Percentiles rank a stretch among this genome's conserved stretches.
phyloP scores from a whole-genome alignment of 768 basidiomycete species.

The Trichaptum fuscoviolaceum region DNA sequence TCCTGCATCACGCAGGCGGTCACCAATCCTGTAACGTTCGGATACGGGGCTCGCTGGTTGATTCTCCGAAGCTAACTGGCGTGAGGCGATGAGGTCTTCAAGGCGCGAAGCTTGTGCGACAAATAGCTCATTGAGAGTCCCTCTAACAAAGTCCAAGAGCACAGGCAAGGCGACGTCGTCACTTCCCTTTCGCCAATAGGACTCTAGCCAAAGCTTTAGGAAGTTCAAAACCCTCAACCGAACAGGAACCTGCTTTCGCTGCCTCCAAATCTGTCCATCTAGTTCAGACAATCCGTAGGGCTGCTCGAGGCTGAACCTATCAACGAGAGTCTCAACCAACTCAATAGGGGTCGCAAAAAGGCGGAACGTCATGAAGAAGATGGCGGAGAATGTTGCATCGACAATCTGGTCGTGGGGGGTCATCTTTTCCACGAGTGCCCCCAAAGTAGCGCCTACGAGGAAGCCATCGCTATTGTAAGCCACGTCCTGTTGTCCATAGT shows the following conservation, averaged over 20 bases:
- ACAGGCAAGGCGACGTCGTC: constrained; percentile 62
- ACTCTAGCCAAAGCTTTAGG: constrained; percentile 91
- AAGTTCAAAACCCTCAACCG: constrained; percentile 89
- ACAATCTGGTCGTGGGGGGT: constrained; percentile 91
- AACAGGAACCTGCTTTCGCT: constrained; percentile 83
- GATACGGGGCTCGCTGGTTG: constrained; percentile 39
- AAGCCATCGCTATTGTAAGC: constrained; percentile 87
- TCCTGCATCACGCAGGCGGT: constrained; percentile 68
- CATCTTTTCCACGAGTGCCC: constrained; percentile 93
- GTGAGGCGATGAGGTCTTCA: constrained; percentile 56
- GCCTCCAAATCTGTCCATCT: constrained; percentile 72
- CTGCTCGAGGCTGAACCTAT: constrained; percentile 77
- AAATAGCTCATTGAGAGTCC: constrained; percentile 57
- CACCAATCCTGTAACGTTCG: constrained; percentile 39
- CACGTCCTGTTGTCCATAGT: constrained; percentile 80
- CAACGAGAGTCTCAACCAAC: constrained; percentile 71
- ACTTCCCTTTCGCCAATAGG: constrained; percentile 75
- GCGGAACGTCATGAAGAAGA: constrained; percentile 95
- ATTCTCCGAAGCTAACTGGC: constrained; percentile 22
- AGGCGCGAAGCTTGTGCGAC: constrained; percentile 69
- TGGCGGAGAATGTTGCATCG: constrained; percentile 78
- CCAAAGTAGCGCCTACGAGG: constrained; percentile 85
- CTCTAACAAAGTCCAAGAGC: constrained; percentile 55
- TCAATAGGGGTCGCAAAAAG: constrained; percentile 78
- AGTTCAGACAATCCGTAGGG: constrained; percentile 51